phyloP scores from a whole-genome alignment of 352 stramenopile species.

The Elongisporangium prolatum region DNA sequence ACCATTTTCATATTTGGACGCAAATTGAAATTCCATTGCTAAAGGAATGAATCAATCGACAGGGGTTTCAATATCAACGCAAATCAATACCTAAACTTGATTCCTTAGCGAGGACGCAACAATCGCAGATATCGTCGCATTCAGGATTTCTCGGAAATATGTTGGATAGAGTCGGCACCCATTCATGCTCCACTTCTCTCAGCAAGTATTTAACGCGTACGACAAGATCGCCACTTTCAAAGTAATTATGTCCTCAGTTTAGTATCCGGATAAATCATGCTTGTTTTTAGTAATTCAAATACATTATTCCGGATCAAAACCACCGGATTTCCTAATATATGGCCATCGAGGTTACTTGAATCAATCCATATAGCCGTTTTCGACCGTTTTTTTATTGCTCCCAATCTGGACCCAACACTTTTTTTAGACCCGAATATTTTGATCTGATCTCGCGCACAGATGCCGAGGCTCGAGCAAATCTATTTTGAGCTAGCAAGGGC shows the following conservation, averaged over 20 bases:
- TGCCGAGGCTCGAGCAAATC: not conserved
- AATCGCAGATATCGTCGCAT: conserved; percentile 19
- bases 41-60: conserved; percentile 56
- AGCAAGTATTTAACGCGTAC: conserved; percentile 42
- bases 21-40: conserved; percentile 53
- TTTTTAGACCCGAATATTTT: conserved; percentile 26
- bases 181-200: conserved; percentile 28
- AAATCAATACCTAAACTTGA: conserved; percentile 19
- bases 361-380: too few relatives aligned
- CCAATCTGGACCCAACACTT: too few relatives aligned
- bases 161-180: conserved; percentile 27
- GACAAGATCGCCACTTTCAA: conserved; percentile 62
- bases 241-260: too few relatives aligned
- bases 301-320: conserved; percentile 35
- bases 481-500: not conserved
- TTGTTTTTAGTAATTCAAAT: conserved; percentile 52
- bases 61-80: conserved; percentile 41
- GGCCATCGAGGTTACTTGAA: conserved; percentile 54
- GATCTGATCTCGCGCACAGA: not conserved
- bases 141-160: conserved; percentile 44
- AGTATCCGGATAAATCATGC: not conserved
- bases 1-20: conserved; percentile 26
- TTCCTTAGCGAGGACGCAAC: conserved; percentile 30
- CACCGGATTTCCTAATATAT: conserved; percentile 67
- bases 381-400: too few relatives aligned